phyloP scores from a whole-genome alignment of 306 rosid genomes.

The Begonia loranthoides region DNA sequence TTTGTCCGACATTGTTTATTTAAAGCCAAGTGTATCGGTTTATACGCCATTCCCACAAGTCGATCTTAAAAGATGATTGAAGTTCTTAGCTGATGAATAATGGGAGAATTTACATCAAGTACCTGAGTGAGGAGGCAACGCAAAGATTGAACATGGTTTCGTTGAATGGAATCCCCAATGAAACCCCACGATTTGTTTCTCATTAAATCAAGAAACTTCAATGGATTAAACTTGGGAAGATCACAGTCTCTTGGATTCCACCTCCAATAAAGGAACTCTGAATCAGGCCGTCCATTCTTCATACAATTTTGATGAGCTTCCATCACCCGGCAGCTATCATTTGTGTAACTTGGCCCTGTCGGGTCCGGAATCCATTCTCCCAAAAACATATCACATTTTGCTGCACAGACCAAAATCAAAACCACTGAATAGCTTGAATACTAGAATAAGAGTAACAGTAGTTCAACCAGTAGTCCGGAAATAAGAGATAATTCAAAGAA shows the following conservation, averaged over 20 bases:
- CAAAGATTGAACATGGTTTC: constrained; percentile 70
- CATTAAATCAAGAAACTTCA: constrained; percentile 48
- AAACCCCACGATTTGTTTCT: constrained; percentile 55
- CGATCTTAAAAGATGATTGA: too few relatives aligned
- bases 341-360: constrained; percentile 51
- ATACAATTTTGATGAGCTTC: too few relatives aligned
- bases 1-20: too few relatives aligned
- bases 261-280: constrained; percentile 56
- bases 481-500: too few relatives aligned
- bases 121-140: constrained; percentile 73
- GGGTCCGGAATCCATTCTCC: constrained; percentile 64
- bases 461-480: too few relatives aligned
- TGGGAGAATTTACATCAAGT: too few relatives aligned
- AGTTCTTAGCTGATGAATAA: constrained; percentile 65
- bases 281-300: constrained; percentile 80
- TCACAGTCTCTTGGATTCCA: constrained; percentile 61
- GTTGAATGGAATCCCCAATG: constrained; percentile 73
- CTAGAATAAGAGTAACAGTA: too few relatives aligned
- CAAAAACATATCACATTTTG: constrained; percentile 50
- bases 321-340: constrained; percentile 51
- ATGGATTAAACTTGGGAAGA: constrained; percentile 42
- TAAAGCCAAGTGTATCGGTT: too few relatives aligned
- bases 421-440: too few relatives aligned
- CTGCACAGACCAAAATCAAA: too few relatives aligned
- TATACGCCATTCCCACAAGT: too few relatives aligned